phyloP scores from a whole-genome alignment of 768 basidiomycete species.

The Leccinum longicurvipes region DNA sequence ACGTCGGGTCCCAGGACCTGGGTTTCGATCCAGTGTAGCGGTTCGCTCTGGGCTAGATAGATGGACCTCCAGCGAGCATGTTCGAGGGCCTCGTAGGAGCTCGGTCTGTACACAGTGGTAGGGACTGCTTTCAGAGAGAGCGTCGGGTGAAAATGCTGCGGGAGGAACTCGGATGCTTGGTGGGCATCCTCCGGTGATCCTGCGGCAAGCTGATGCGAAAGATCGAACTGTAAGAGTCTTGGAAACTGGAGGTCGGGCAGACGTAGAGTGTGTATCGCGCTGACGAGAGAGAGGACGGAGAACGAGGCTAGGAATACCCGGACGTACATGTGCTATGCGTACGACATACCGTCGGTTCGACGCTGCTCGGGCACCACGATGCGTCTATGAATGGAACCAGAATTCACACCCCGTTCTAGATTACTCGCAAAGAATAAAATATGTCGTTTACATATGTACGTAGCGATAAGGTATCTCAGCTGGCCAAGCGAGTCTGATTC shows the following conservation, averaged over 20 bases:
- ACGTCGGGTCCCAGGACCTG: constrained; percentile 74
- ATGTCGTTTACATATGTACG: background rate
- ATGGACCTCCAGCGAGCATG: constrained; percentile 53
- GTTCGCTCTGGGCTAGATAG: constrained; percentile 45
- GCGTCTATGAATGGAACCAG: background rate
- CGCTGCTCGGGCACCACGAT: background rate
- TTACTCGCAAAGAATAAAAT: constrained; percentile 6
- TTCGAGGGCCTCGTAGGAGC: constrained; percentile 48
- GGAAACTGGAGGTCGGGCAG: background rate
- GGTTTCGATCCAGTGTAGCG: constrained; percentile 64
- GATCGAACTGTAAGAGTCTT: constrained; percentile 21
- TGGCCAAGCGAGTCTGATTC: constrained; percentile 1
- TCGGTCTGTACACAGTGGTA: constrained; percentile 60
- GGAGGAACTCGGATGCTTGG: constrained; percentile 5
- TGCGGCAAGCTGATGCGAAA: constrained; percentile 14
- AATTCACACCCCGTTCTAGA: constrained; percentile 4
- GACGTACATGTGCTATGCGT: constrained; percentile 7
- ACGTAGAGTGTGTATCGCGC: constrained; percentile 1
- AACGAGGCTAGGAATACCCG: background rate
- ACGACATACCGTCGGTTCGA: background rate
- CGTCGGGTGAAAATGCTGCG: constrained; percentile 7
- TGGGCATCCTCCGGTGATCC: background rate
- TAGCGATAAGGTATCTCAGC: constrained; percentile 4
- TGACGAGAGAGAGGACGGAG: background rate
- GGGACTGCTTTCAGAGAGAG: constrained; percentile 39